These are phyloP conservation scores for Oenanthe sinensis DNA, from an alignment of 129 eudicot genomes.

Conservation along the genomic window DNA sequence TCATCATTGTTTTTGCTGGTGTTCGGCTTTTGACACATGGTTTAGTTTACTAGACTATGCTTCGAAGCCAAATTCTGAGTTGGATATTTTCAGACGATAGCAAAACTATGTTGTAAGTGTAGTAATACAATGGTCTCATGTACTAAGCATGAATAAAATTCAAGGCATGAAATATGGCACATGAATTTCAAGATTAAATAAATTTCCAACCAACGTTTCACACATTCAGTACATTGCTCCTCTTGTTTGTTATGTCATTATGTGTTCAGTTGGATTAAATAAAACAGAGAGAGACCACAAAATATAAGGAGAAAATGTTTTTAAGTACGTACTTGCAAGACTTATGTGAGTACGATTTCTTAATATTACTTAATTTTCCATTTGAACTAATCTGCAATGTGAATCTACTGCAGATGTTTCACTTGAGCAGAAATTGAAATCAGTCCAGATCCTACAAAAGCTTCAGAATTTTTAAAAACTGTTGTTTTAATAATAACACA, in stretches of 20 bases:
- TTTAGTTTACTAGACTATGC: neutral
- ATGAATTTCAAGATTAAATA: neutral
- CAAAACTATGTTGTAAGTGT: neutral
- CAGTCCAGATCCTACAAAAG: constrained; percentile 18
- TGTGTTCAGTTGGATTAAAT: neutral
- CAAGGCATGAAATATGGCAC: neutral
- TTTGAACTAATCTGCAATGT: constrained; percentile 4
- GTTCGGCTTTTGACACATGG: neutral
- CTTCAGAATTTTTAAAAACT: constrained; percentile 30
- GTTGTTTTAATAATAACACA: constrained; percentile 66
- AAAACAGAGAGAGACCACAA: neutral
- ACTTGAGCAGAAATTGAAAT: constrained; percentile 34
- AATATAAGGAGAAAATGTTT: neutral
- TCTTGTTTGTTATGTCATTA: neutral
- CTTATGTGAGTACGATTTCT: too few relatives aligned
- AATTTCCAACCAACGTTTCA: neutral
- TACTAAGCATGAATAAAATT: neutral
- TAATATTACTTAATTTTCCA: too few relatives aligned
- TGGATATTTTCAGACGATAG: neutral
- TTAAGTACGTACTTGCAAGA: neutral
- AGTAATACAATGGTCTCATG: neutral
- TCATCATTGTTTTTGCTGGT: neutral
- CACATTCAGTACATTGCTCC: neutral
- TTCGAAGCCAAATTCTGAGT: neutral
- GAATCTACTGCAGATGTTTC: constrained; percentile 25